These are phyloP conservation scores for Metschnikowia vanudenii DNA, from an alignment of 805 yeast species.

Conservation along the genomic window DNA sequence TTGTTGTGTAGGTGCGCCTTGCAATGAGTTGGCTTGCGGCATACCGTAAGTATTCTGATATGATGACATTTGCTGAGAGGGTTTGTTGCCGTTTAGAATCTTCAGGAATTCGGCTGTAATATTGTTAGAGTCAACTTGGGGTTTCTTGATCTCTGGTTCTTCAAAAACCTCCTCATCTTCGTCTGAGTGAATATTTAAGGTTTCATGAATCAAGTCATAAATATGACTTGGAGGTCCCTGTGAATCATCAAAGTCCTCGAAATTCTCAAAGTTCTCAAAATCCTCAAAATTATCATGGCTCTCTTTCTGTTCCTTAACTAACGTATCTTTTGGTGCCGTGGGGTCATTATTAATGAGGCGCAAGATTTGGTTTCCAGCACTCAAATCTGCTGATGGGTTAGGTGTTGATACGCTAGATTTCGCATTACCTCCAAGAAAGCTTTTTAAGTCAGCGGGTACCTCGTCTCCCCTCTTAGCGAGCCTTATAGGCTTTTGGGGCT, in stretches of 20 bases:
- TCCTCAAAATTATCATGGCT: slow-evolving; percentile 6
- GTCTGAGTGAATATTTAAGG: slow-evolving; percentile 36
- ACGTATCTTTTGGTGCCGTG: background rate
- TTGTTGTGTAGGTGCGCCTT: slow-evolving; percentile 5
- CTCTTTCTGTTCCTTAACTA: background rate
- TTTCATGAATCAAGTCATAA: slow-evolving; percentile 20
- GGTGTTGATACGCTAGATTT: background rate
- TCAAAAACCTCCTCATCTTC: slow-evolving; percentile 30
- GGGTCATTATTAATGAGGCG: slow-evolving; percentile 13
- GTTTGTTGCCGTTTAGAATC: slow-evolving; percentile 14
- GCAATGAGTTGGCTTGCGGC: slow-evolving; percentile 10
- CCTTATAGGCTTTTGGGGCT: slow-evolving; percentile 10
- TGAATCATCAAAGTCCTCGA: slow-evolving; percentile 29
- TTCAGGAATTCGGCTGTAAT: slow-evolving; percentile 15
- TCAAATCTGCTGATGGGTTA: slow-evolving; percentile 16
- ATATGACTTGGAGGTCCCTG: slow-evolving; percentile 27
- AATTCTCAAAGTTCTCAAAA: slow-evolving; percentile 35
- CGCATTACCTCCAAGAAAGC: background rate
- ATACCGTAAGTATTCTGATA: slow-evolving; percentile 17
- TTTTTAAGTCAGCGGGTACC: slow-evolving; percentile 2
- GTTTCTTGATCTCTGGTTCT: background rate
- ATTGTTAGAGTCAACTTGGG: slow-evolving; percentile 6
- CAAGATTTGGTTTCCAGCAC: slow-evolving; percentile 23
- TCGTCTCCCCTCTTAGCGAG: slow-evolving; percentile 14
- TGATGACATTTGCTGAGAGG: slow-evolving; percentile 6